phyloP scores from a whole-genome alignment of 2,329 filamentous ascomycete genomes.

The Stachybotrys echinatus region DNA sequence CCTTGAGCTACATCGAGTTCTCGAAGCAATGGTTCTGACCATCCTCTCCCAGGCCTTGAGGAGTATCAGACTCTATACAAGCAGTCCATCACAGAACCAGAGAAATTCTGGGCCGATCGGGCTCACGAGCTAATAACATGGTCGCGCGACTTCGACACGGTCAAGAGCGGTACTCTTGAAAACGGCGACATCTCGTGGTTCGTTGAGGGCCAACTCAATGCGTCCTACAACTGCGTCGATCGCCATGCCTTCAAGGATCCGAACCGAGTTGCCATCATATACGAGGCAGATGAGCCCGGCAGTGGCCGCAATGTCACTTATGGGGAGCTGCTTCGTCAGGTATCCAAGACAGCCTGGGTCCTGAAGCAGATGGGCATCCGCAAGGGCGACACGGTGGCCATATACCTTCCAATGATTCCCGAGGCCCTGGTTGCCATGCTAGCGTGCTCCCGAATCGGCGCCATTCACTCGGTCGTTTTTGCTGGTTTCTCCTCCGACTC shows the following conservation, averaged over 20 bases:
- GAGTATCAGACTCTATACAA: constrained; percentile 65
- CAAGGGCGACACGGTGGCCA: constrained; percentile 95
- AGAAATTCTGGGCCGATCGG: constrained; percentile 82
- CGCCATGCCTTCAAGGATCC: constrained; percentile 95
- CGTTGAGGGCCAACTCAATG: constrained; percentile 86
- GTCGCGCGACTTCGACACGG: constrained; percentile 88
- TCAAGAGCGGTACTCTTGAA: constrained; percentile 68
- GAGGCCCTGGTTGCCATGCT: constrained; percentile 89
- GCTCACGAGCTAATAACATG: constrained; percentile 88
- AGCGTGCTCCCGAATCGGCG: constrained; percentile 86
- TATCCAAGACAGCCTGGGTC: constrained; percentile 80
- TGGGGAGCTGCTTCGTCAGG: constrained; percentile 85
- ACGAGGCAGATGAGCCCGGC: constrained; percentile 87
- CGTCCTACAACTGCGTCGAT: constrained; percentile 95
- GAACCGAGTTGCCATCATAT: constrained; percentile 92
- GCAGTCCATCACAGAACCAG: constrained; percentile 84
- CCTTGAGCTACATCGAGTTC: background rate
- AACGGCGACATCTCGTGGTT: constrained; percentile 93
- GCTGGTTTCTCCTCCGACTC: constrained; percentile 97
- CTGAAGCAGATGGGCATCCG: constrained; percentile 93
- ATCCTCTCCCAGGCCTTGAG: constrained; percentile 45
- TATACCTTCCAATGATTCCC: constrained; percentile 98
- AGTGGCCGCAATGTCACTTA: constrained; percentile 91
- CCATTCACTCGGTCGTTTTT: constrained; percentile 95
- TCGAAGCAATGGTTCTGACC: constrained; percentile 10